Percentiles rank a stretch among this genome's conserved stretches.
Conservation (phyloP, 306 rosid genomes). For the Dicorynia guianensis region DNA sequence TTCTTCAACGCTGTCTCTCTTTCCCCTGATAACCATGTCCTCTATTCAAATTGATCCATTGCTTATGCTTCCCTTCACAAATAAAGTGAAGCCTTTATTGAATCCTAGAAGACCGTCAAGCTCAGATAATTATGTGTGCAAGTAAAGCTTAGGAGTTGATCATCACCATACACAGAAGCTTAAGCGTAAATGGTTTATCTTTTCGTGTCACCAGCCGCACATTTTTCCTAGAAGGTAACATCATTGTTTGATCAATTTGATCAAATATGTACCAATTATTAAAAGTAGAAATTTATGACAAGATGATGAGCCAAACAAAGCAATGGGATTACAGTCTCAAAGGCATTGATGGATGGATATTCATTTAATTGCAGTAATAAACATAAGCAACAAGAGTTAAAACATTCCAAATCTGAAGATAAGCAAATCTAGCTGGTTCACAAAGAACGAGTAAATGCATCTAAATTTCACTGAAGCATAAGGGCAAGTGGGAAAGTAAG, state of each 20-base stretch:
- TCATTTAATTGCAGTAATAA: slow-evolving; percentile 4
- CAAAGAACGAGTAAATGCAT: background rate
- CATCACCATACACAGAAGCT: too few species aligned
- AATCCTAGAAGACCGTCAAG: slow-evolving; percentile 89
- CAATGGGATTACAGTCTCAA: background rate
- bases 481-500: slow-evolving; percentile 7
- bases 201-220: background rate
- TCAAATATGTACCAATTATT: slow-evolving; percentile 24
- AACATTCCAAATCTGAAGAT: slow-evolving; percentile 8
- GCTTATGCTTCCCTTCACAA: slow-evolving; percentile 78
- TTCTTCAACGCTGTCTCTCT: slow-evolving; percentile 83
- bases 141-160: too few species aligned
- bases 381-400: slow-evolving; percentile 2
- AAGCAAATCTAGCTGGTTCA: slow-evolving; percentile 17
- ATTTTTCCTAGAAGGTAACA: slow-evolving; percentile 36
- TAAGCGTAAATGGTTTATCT: slow-evolving; percentile 21
- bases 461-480: slow-evolving; percentile 23
- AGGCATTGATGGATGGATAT: too few species aligned
- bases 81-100: slow-evolving; percentile 75
- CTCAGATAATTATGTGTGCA: too few species aligned
- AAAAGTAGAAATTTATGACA: background rate
- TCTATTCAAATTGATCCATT: slow-evolving; percentile 96
- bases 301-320: background rate
- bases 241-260: too few species aligned
- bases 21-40: slow-evolving; percentile 83